Evolutionary conservation across 495 filamentous ascomycete species (phyloP).

Genomic region (Amphirosellinia nigrospora): DNA sequence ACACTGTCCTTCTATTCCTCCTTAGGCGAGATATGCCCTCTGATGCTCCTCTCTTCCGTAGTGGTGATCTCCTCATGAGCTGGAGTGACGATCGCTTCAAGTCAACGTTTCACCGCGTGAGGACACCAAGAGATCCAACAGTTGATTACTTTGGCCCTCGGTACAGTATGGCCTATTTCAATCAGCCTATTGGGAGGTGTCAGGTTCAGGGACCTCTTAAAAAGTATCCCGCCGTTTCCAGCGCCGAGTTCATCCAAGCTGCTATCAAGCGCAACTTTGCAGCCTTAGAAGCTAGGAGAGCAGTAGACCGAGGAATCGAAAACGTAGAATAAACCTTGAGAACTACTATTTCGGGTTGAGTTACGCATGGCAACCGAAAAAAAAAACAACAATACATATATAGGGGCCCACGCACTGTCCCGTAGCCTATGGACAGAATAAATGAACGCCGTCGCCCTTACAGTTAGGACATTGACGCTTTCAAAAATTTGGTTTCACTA

Average conservation of each 20-base stretch:
- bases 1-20: not conserved
- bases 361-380: not conserved
- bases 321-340: not conserved
- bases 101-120: conserved; percentile 67
- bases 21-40: not conserved
- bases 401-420: not conserved
- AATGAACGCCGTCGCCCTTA: not conserved
- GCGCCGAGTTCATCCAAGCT: conserved; percentile 61
- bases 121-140: conserved; percentile 56
- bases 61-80: conserved; percentile 69
- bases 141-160: conserved; percentile 63
- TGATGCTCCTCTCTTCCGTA: conserved; percentile 7
- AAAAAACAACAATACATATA: no score
- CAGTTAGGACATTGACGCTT: not conserved
- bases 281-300: conserved; percentile 48
- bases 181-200: conserved; percentile 66
- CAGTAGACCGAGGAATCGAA: not conserved
- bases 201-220: conserved; percentile 64
- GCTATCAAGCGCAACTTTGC: conserved; percentile 66
- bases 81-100: conserved; percentile 76
- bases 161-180: conserved; percentile 72
- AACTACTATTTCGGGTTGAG: not conserved
- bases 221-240: conserved; percentile 66
- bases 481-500: conserved; percentile 12
- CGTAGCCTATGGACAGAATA: not conserved